Evolutionary conservation across 179 eudicot species (phyloP), one percentile per base, ranked within the genome.

Genomic region (Carnegiea gigantea): DNA sequence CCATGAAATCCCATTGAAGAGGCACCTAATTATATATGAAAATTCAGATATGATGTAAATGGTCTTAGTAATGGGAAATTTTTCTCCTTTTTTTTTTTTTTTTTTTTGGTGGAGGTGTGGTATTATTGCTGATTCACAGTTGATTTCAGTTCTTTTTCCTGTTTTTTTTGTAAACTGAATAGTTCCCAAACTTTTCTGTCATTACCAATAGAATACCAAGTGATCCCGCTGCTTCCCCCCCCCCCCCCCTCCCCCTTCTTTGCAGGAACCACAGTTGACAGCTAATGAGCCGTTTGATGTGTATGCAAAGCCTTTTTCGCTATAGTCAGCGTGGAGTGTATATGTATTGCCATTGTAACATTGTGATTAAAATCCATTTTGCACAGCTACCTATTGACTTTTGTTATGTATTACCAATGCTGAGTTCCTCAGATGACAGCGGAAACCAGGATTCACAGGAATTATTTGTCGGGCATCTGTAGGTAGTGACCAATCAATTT

Each of bases 211-310:
- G 18, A 10, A 26, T 17, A 67, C 28, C 40, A 18, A 8, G 12
- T 30, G 26, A 28, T 67, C 72, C 28, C 18, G 10, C 8, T 15
- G 23, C 40, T 70, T 17, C 20, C 44, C 44, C 0, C 44, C 44
- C 44, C 44, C 44, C 3, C 20, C 44, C 44, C 0, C 44, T 9
- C 44, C 44, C 44, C 3, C 70, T 36, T 26, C 82, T 24, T 70
- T 70, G 74, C 97, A 95, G 99, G 99, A 92, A 83, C 99, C 99
- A 4, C 99, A 95, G 67, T 79, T 95, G 76, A 91, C 93, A 44
- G 88, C 99, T 5, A 88, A 88, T 80, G 87, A 90, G 87, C 89
- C 90, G 30, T 95, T 95, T 76, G 97, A 94, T 73, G 92, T 90
- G 30, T 95, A 94, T 76, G 73, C 89, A 44, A 92, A 90, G 87